Base-by-base conservation (phyloP, 2,329 filamentous ascomycete species). In the Apiospora aurea region DNA sequence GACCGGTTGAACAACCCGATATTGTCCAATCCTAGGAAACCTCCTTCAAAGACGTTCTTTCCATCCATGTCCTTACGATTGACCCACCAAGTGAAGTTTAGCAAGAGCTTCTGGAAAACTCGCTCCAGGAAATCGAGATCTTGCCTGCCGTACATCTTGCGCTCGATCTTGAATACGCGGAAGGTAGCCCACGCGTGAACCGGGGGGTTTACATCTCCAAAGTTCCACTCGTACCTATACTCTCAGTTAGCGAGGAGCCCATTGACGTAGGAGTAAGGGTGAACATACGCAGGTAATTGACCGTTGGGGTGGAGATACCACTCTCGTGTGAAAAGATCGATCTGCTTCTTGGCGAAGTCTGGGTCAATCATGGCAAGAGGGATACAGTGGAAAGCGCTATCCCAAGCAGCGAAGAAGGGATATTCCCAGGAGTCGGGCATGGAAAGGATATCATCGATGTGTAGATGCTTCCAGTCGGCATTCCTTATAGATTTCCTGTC, bases 371-470 rank as follows among this genome's bases (percentile, higher is more conserved):
- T 98, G 51, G 96, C 94, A 73, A 98, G 84, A 0, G 95, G 94
- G 76, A 98, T 97, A 80, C 95, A 97, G 83, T 98, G 96, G 83
- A 98, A 98, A 6, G 95, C 96, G 71, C 93, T 96, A 81, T 98
- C 96, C 96, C 96, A 98, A 4, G 96, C 96, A 26, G 95, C 95
- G 81, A 98, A 98, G 86, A 98, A 98, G 0, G 96, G 96, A 78
- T 98, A 98, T 79, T 98, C 96, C 96, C 96, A 98, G 0, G 95
- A 97, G 81, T 98, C 96, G 0, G 96, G 96, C 96, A 98, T 98
- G 0, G 96, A 98, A 46, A 98, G 82, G 74, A 98, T 95, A 80
- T 98, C 96, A 76, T 98, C 96, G 77, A 97, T 90, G 82, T 98
- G 89, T 88, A 98, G 91, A 82, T 98, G 96, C 79, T 93, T 97